Percentiles rank a stretch among this genome's conserved stretches.
phyloP scores from a whole-genome alignment of 192 early-diverging fungal species.

The Entomortierella parvispora region DNA sequence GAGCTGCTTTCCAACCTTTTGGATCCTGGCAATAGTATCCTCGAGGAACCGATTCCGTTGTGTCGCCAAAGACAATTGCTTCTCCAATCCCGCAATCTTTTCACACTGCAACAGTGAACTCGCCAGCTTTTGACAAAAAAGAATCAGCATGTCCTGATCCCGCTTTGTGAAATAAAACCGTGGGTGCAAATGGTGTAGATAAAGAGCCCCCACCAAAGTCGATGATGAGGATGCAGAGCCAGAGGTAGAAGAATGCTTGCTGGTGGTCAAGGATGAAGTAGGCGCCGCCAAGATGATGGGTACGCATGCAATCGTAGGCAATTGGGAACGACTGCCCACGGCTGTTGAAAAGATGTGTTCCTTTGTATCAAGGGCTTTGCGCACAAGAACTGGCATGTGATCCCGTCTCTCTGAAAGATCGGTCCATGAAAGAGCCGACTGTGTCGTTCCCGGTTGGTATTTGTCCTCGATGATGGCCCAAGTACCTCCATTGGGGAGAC shows the following conservation, averaged over 20 bases:
- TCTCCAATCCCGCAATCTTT: slow-evolving; percentile 18
- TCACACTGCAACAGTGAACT: slow-evolving; percentile 30
- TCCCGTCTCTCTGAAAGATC: slow-evolving; percentile 43
- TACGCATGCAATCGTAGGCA: slow-evolving; percentile 48
- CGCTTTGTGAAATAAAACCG: slow-evolving; percentile 49
- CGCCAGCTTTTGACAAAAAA: slow-evolving; percentile 43
- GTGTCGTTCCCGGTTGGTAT: slow-evolving; percentile 30
- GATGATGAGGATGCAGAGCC: not conserved
- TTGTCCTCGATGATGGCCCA: slow-evolving; percentile 52
- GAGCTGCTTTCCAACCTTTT: slow-evolving; percentile 19
- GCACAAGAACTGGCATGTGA: slow-evolving; percentile 47
- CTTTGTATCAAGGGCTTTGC: slow-evolving; percentile 33
- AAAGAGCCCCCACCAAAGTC: slow-evolving; percentile 40
- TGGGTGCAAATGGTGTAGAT: slow-evolving; percentile 46
- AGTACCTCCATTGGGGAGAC: slow-evolving; percentile 20
- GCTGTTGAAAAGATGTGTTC: slow-evolving; percentile 47
- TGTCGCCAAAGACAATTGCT: slow-evolving; percentile 26
- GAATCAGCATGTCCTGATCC: slow-evolving; percentile 41
- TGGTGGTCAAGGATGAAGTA: not conserved
- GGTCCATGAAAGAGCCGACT: slow-evolving; percentile 36
- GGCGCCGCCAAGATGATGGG: slow-evolving; percentile 22
- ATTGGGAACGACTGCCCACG: slow-evolving; percentile 43
- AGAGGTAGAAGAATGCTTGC: not conserved
- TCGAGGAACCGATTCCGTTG: slow-evolving; percentile 32
- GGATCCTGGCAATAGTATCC: slow-evolving; percentile 41